Evolutionary conservation across 352 stramenopile species (phyloP).

Genomic region (Phytophthora melonis): DNA sequence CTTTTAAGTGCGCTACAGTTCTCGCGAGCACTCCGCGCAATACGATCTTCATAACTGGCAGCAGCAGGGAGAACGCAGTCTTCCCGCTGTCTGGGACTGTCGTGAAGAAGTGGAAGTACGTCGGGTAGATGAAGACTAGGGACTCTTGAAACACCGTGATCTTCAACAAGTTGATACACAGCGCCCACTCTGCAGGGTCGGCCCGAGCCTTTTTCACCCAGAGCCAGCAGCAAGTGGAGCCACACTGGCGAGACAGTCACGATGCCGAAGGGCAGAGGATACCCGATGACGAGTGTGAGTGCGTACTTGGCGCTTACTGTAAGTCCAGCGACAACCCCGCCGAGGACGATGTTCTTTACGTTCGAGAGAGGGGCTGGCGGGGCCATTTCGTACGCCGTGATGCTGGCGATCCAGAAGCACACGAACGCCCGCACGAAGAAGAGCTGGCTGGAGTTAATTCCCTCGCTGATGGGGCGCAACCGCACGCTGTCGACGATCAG

Average conservation of each 20-base stretch:
- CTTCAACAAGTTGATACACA: slow-evolving; percentile 10
- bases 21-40: slow-evolving; percentile 21
- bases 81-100: slow-evolving; percentile 11
- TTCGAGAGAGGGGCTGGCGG: background rate
- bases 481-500: background rate
- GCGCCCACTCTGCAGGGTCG: background rate
- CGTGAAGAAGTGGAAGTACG: slow-evolving; percentile 33
- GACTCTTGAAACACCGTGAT: slow-evolving; percentile 10
- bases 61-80: slow-evolving; percentile 27
- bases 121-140: slow-evolving; percentile 31
- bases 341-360: background rate
- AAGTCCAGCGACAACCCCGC: background rate
- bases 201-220: slow-evolving; percentile 2
- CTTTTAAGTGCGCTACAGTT: slow-evolving; percentile 9
- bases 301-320: background rate
- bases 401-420: slow-evolving; percentile 8
- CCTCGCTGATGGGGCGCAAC: slow-evolving; percentile 1
- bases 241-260: slow-evolving; percentile 15
- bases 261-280: slow-evolving; percentile 43
- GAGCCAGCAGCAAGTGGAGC: background rate
- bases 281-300: slow-evolving; percentile 28
- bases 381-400: slow-evolving; percentile 7
- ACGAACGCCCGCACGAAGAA: slow-evolving; percentile 17
- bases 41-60: slow-evolving; percentile 36
- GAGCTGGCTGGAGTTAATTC: background rate